phyloP scores from a whole-genome alignment of 2,329 filamentous ascomycete genomes.

The Claviceps paspali region DNA sequence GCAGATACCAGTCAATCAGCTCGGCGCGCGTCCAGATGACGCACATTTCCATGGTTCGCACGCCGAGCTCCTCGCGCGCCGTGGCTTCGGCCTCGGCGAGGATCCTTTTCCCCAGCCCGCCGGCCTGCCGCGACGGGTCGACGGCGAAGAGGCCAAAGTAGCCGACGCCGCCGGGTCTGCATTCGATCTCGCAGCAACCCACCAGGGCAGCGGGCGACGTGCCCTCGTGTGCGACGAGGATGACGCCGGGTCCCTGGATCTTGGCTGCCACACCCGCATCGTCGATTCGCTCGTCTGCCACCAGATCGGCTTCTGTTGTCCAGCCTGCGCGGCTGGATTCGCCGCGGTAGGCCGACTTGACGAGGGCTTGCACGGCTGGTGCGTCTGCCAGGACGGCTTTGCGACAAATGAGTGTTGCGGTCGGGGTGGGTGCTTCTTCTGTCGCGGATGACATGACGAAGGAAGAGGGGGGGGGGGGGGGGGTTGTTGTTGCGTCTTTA shows the following conservation, averaged over 20 bases:
- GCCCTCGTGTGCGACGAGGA: slow-evolving; percentile 20
- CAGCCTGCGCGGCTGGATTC: slow-evolving; percentile 24
- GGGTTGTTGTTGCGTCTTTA: too few relatives aligned
- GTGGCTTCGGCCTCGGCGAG: slow-evolving; percentile 25
- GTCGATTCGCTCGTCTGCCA: slow-evolving; percentile 28
- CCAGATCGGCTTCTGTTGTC: slow-evolving; percentile 31
- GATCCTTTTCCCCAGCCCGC: slow-evolving; percentile 27
- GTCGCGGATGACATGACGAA: too few relatives aligned
- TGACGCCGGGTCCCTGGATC: slow-evolving; percentile 22
- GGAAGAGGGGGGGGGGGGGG: too few relatives aligned
- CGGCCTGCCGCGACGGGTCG: slow-evolving; percentile 24
- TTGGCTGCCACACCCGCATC: slow-evolving; percentile 20
- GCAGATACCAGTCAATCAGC: slow-evolving; percentile 29
- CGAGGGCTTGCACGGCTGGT: slow-evolving; percentile 20
- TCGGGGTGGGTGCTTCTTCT: neutral
- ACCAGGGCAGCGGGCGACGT: slow-evolving; percentile 12
- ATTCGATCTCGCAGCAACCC: slow-evolving; percentile 29
- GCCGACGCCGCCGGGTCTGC: slow-evolving; percentile 13
- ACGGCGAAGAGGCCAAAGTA: slow-evolving; percentile 36
- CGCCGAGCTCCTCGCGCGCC: slow-evolving; percentile 18
- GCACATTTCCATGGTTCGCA: slow-evolving; percentile 24
- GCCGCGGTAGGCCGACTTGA: slow-evolving; percentile 30
- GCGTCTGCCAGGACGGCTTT: slow-evolving; percentile 19
- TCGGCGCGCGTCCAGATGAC: slow-evolving; percentile 28
- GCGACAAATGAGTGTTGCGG: slow-evolving; percentile 17